These are phyloP conservation scores for Ananas comosus DNA, from an alignment of 176 grass and related monocot genomes.

Conservation along the genomic window DNA sequence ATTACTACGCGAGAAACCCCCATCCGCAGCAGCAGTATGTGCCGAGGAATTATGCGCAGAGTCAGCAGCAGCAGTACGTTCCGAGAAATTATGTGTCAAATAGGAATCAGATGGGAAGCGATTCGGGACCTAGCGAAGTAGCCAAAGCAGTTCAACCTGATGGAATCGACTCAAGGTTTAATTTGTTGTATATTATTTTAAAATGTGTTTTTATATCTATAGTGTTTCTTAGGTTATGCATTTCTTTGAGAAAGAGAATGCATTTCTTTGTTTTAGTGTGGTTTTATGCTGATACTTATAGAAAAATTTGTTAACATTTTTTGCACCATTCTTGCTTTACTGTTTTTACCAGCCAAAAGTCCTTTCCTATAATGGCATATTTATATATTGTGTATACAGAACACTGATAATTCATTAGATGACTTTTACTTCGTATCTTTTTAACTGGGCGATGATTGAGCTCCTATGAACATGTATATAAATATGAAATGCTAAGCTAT, in stretches of 20 bases:
- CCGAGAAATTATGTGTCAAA: constrained; percentile 17
- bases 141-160: constrained; percentile 30
- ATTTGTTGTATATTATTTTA: not conserved
- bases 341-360: not conserved
- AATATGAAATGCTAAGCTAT: too few species aligned
- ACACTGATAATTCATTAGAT: too few species aligned
- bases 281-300: too few species aligned
- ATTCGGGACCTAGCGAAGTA: constrained; percentile 19
- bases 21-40: constrained; percentile 28
- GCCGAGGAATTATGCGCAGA: constrained; percentile 6
- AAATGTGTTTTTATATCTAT: too few species aligned
- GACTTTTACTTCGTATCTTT: too few species aligned
- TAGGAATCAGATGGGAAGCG: constrained; percentile 46
- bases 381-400: not conserved
- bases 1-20: constrained; percentile 23
- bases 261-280: too few species aligned
- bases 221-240: too few species aligned
- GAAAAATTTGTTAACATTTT: too few species aligned
- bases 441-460: too few species aligned
- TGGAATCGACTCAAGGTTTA: constrained; percentile 50
- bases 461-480: too few species aligned
- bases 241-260: too few species aligned
- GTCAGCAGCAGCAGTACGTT: constrained; percentile 52
- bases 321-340: not conserved
- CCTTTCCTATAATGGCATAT: not conserved